Evolutionary conservation across 2,329 filamentous ascomycete genomes (phyloP), one percentile per base, ranked within the genome.

Genomic region (Cercospora zeae-maydis): DNA sequence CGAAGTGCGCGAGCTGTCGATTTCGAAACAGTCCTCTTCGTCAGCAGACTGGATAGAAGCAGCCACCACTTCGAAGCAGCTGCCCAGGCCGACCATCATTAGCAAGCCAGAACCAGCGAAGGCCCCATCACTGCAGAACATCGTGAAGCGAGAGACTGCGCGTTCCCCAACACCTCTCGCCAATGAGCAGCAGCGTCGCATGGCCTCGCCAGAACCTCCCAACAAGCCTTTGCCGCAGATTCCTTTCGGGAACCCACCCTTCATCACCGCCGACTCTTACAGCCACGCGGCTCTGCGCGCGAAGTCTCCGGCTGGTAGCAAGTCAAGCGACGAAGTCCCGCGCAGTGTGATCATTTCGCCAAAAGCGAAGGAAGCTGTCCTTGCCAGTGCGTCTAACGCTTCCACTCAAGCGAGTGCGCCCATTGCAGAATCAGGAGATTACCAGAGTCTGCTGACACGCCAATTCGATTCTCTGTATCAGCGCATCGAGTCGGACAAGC

Each of bases 401-500:
- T 54, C 62, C 13, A 59, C 59, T 47, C 58, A 62, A 52, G 63
- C 65, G 10, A 59, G 49, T 19, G 59, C 65, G 13, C 61, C 61
- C 13, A 56, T 60, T 14, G 34, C 57, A n/a, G 34, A 58, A 2
- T 45, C 37, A 13, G 59, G 57, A 31, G 63, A 52, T 37, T 57
- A 66, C 3, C 58, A 69, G 10, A 62, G 63, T 33, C 31, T 71
- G 42, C 65, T 74, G 63, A 77, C 75, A 34, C 78, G 78, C 56
- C 82, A 87, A 63, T 75, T 88, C 21, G 82, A 84, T 34, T 75
- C 75, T 8, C 75, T 88, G 45, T 84, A 88, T 71, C 80, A 80
- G 64, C 84, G 84, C 49, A 82, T 89, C 78, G 89, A 82, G 75
- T 86, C 90, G 54, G 92, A 96, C 69, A 84, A 84, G 70, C 83